Percentiles rank a stretch among this genome's conserved stretches.
Conservation (phyloP, 768 basidiomycete species). For the Rhodotorula paludigena region DNA sequence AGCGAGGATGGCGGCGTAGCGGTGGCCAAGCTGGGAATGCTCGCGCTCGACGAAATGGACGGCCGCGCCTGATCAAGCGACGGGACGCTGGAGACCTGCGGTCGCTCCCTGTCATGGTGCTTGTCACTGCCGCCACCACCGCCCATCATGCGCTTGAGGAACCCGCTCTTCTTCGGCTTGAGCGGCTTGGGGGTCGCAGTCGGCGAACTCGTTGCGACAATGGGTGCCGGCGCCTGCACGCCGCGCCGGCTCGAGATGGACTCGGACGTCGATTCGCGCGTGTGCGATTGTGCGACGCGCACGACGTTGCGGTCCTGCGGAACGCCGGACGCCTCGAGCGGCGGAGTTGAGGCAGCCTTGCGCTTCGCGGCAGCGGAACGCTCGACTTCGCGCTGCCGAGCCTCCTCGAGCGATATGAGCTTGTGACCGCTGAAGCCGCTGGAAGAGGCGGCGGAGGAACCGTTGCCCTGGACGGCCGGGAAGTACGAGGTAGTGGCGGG, state of each 20-base stretch:
- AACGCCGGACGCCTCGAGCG: background rate
- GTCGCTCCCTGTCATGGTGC: background rate
- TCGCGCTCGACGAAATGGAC: constrained; percentile 12
- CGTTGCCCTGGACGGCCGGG: constrained; percentile 4
- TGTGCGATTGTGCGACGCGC: background rate
- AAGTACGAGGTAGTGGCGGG: constrained; percentile 19
- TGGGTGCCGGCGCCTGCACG: background rate
- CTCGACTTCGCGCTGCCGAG: constrained; percentile 16
- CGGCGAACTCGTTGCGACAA: constrained; percentile 9
- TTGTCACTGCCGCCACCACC: constrained; percentile 14
- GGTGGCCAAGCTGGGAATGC: constrained; percentile 4
- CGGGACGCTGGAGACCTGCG: constrained; percentile 3
- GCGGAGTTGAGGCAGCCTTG: constrained; percentile 13
- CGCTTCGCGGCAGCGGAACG: constrained; percentile 5
- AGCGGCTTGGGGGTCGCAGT: background rate
- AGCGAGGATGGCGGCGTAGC: constrained; percentile 6
- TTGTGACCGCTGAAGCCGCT: constrained; percentile 24
- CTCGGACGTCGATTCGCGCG: constrained; percentile 14
- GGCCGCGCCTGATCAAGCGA: constrained; percentile 1
- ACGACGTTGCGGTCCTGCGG: background rate
- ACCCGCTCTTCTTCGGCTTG: constrained; percentile 36
- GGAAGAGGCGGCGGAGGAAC: background rate
- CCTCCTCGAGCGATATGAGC: constrained; percentile 38
- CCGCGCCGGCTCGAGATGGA: constrained; percentile 10
- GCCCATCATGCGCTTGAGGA: constrained; percentile 39